Conservation (phyloP, 169 alveolate species). For the Plasmodium chabaudi region DNA sequence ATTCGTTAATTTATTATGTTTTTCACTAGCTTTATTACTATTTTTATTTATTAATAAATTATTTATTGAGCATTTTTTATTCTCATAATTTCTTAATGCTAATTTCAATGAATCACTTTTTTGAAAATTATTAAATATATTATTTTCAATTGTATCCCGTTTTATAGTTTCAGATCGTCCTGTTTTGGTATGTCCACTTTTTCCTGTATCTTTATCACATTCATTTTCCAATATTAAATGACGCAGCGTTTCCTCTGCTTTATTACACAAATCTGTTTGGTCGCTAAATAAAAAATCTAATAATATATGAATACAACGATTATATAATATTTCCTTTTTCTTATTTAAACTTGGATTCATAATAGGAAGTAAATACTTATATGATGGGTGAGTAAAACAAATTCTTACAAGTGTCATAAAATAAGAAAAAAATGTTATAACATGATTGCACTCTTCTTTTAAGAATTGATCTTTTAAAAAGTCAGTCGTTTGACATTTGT, state of each 20-base stretch:
- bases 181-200: not conserved
- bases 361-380: conserved; percentile 15
- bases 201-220: conserved; percentile 15
- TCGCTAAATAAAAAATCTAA: conserved; percentile 54
- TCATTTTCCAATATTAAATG: conserved; percentile 33
- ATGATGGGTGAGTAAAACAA: conserved; percentile 33
- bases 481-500: not conserved
- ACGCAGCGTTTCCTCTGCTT: conserved; percentile 27
- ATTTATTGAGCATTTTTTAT: not conserved
- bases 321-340: conserved; percentile 17
- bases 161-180: not conserved
- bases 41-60: conserved; percentile 28
- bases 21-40: not conserved
- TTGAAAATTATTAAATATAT: not conserved
- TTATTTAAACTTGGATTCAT: conserved; percentile 12
- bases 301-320: conserved; percentile 53
- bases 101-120: not conserved
- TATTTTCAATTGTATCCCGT: not conserved
- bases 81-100: not conserved
- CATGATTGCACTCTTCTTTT: conserved; percentile 22
- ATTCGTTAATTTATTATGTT: conserved; percentile 4
- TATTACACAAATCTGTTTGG: conserved; percentile 15
- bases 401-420: conserved; percentile 41
- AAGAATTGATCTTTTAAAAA: conserved; percentile 23
- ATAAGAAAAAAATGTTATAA: conserved; percentile 37